Conservation (phyloP, 1,284 basidiomycete species). For the Agroathelia rolfsii region DNA sequence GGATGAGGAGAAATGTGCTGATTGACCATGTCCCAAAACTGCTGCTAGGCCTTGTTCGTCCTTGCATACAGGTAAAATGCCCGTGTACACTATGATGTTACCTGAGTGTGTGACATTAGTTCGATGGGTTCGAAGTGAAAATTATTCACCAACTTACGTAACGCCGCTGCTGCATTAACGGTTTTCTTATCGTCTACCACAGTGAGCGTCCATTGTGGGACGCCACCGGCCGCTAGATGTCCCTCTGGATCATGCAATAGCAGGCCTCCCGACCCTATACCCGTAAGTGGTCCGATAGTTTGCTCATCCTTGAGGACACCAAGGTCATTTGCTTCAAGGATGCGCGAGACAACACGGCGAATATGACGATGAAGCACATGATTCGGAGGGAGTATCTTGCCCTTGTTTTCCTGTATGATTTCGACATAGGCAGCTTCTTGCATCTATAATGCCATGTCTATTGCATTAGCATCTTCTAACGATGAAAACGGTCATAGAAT, state of each 20-base stretch:
- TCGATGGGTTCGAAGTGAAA: not conserved
- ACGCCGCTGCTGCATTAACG: conserved; percentile 76
- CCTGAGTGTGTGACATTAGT: conserved; percentile 27
- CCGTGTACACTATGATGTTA: conserved; percentile 83
- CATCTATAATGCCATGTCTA: conserved; percentile 24
- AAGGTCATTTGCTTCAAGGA: conserved; percentile 66
- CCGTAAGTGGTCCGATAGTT: too few species aligned
- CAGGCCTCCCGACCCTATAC: too few species aligned
- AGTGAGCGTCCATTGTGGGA: conserved; percentile 77
- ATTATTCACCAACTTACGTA: too few species aligned
- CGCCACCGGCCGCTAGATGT: too few species aligned
- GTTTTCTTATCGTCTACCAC: conserved; percentile 71
- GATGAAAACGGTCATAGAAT: not conserved
- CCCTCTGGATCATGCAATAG: too few species aligned
- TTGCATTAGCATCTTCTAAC: too few species aligned
- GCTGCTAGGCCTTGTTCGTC: conserved; percentile 82
- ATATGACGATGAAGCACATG: conserved; percentile 64
- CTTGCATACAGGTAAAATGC: conserved; percentile 72
- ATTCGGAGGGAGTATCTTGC: conserved; percentile 53
- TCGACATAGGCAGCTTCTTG: conserved; percentile 41
- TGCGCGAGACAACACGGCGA: conserved; percentile 58
- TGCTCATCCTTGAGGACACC: conserved; percentile 50
- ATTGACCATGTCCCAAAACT: conserved; percentile 84
- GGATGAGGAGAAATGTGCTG: too few species aligned
- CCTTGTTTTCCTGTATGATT: conserved; percentile 44